Evolutionary conservation across 2,329 filamentous ascomycete species (phyloP).

Genomic region (Ceratocystis variospora): DNA sequence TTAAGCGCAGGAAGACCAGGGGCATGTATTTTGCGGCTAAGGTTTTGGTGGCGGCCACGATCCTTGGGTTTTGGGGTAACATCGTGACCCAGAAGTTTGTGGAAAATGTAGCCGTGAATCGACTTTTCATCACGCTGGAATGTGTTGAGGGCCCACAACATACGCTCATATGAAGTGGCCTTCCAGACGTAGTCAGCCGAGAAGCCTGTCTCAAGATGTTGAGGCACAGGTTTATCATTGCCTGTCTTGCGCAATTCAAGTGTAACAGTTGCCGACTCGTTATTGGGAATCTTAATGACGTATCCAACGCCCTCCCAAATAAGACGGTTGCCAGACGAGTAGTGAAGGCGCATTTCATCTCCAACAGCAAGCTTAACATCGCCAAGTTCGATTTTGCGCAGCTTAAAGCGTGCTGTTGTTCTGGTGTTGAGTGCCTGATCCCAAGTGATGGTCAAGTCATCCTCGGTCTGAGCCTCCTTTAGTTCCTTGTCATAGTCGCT

Average conservation of each 20-base stretch:
- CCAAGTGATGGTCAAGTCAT: slow-evolving; percentile 88
- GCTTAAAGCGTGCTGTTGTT: slow-evolving; percentile 84
- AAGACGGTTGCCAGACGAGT: slow-evolving; percentile 72
- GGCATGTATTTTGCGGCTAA: slow-evolving; percentile 94
- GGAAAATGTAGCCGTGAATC: slow-evolving; percentile 96
- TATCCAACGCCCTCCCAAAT: slow-evolving; percentile 98
- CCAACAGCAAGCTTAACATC: slow-evolving; percentile 97
- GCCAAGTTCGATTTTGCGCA: slow-evolving; percentile 92
- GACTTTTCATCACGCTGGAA: slow-evolving; percentile 97
- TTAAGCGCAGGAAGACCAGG: slow-evolving; percentile 91
- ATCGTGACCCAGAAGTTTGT: slow-evolving; percentile 88
- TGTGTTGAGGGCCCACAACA: slow-evolving; percentile 98
- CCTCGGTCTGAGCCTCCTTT: slow-evolving; percentile 95
- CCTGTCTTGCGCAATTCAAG: slow-evolving; percentile 88
- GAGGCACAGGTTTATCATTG: slow-evolving; percentile 91
- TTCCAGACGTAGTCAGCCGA: slow-evolving; percentile 99
- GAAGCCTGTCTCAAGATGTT: slow-evolving; percentile 94
- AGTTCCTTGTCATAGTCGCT: slow-evolving; percentile 98
- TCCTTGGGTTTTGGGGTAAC: slow-evolving; percentile 79
- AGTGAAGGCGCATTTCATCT: slow-evolving; percentile 95
- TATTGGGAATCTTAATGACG: slow-evolving; percentile 98
- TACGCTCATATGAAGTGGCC: slow-evolving; percentile 95
- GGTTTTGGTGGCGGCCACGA: slow-evolving; percentile 52
- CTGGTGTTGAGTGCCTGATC: slow-evolving; percentile 94
- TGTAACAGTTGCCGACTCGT: slow-evolving; percentile 93